phyloP scores from a whole-genome alignment of 495 filamentous ascomycete species.

The Xylaria sp. region DNA sequence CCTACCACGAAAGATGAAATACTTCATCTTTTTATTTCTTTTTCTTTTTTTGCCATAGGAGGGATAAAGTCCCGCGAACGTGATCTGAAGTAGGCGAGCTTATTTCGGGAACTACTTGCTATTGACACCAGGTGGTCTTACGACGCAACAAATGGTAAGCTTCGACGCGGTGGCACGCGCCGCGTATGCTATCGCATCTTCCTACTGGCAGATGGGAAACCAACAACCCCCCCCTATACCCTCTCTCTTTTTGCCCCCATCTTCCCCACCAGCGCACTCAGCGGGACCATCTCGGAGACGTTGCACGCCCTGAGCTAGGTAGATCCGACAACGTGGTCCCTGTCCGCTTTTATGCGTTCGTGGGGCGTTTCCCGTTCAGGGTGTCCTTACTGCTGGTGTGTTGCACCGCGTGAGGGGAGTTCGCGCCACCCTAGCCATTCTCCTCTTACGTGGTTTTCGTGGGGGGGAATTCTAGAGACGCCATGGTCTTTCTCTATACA shows the following conservation, averaged over 20 bases:
- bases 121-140: neutral
- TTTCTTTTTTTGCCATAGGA: neutral
- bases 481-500: neutral
- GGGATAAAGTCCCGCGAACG: neutral
- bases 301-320: slow-evolving; percentile 19
- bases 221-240: neutral
- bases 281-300: slow-evolving; percentile 18
- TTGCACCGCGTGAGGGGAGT: slow-evolving; percentile 26
- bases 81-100: neutral
- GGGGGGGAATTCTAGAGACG: slow-evolving; percentile 3
- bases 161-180: slow-evolving; percentile 13
- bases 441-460: slow-evolving; percentile 3
- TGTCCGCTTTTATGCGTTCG: slow-evolving; percentile 26
- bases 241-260: neutral
- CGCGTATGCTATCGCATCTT: slow-evolving; percentile 7
- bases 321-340: slow-evolving; percentile 28
- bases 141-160: neutral
- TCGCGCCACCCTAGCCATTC: slow-evolving; percentile 23
- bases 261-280: neutral
- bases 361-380: slow-evolving; percentile 22
- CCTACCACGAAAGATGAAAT: neutral
- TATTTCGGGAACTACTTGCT: neutral
- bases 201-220: neutral
- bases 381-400: slow-evolving; percentile 6
- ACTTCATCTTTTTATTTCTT: neutral